Evolutionary conservation across 2,329 filamentous ascomycete species (phyloP), one percentile per base, ranked within the genome.

Genomic region (Talaromyces sp.): DNA sequence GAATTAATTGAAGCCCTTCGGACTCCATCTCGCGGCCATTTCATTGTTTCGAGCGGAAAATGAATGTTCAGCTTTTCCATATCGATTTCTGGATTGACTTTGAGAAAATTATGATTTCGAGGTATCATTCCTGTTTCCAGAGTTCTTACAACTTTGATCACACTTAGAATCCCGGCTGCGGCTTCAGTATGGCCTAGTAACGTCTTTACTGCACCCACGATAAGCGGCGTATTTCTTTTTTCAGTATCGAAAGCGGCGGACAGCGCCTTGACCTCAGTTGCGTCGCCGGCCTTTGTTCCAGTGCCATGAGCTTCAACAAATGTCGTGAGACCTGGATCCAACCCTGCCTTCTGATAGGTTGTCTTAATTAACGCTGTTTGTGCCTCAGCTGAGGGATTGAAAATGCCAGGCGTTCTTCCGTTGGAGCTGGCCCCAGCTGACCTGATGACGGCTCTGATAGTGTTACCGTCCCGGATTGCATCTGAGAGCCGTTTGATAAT

Each of bases 391-490:
- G n/a, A 18, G n/a, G 42, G 42, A 6, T 18, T 46, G 21, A 23
- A 18, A 18, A 46, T 46, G 5, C 42, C 42, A 6, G n/a, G n/a
- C 7, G 42, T 46, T 18, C 21, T 18, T 18, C 42, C 42, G 14
- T 46, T 23, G n/a, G n/a, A 23, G 42, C 21, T 46, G 5, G 21
- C 21, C 18, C 14, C 12, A 18, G 42, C 5, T 18, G 35, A 37
- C 12, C 35, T 5, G 12, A 37, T 37, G 11, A 37, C 35, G 12
- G 46, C 59, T 39, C 48, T 23, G 31, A 55, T 50, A 14, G 39
- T 76, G 68, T 88, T 84, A 31, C 84, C 83, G 66, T 85, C 83
- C 14, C 77, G 75, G 7, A 88, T 67, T 0, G 86, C 77, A 66
- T 82, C 77, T 0, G 64, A 69, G 5, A 86, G 62, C 0, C 85